Evolutionary conservation across 176 grass and related monocot genomes (phyloP).

Genomic region (Canna indica): DNA sequence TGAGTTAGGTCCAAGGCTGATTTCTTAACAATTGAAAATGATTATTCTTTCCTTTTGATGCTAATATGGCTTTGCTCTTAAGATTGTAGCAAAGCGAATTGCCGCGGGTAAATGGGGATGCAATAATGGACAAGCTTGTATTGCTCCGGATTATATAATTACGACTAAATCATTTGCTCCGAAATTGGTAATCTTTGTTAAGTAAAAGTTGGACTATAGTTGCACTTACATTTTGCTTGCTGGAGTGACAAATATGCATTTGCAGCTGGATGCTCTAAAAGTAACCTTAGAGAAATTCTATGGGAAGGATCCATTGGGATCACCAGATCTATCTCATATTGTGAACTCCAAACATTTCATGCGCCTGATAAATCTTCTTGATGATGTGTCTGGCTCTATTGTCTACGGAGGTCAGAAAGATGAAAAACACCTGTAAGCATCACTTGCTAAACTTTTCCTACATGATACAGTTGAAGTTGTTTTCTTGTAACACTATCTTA

Average conservation of each 20-base stretch:
- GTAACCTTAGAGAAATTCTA: constrained; percentile 63
- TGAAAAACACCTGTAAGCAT: constrained; percentile 57
- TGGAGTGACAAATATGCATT: constrained; percentile 7
- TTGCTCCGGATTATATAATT: constrained; percentile 90
- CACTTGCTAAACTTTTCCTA: not conserved
- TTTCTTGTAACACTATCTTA: constrained; percentile 8
- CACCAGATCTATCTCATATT: constrained; percentile 67
- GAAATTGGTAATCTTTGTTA: constrained; percentile 43
- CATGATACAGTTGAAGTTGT: constrained; percentile 3
- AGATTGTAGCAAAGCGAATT: constrained; percentile 67
- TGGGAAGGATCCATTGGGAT: constrained; percentile 60
- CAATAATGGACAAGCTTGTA: constrained; percentile 90
- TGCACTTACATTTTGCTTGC: not conserved
- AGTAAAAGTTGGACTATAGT: not conserved
- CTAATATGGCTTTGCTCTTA: constrained; percentile 1
- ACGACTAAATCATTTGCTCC: constrained; percentile 83
- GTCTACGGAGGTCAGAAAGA: constrained; percentile 52
- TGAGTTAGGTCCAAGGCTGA: no score
- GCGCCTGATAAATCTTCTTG: constrained; percentile 45
- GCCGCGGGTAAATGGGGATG: constrained; percentile 92
- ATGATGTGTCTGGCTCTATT: constrained; percentile 69
- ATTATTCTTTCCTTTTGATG: constrained; percentile 1
- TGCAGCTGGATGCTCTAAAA: constrained; percentile 61
- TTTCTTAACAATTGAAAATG: not conserved
- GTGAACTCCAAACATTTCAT: constrained; percentile 62